A percentile compares a stretch with the other conserved stretches of the same genome.
Evolutionary conservation across 345 rosid species (phyloP).

Genomic region (Rhodomyrtus tomentosa): DNA sequence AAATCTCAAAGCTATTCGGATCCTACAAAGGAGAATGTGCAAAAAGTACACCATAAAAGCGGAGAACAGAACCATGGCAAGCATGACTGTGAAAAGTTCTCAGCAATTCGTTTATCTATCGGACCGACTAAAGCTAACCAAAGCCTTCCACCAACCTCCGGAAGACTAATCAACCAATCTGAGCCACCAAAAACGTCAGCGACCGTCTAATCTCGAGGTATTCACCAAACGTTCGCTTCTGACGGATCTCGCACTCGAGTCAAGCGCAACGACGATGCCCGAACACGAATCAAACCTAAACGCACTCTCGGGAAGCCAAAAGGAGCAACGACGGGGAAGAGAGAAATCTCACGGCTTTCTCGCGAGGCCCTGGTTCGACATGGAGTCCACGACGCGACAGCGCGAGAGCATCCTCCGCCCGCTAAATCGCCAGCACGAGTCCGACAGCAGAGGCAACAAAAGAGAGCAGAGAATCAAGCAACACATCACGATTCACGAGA

Average conservation of each 20-base stretch:
- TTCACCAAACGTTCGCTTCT: neutral
- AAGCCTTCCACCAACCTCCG: neutral
- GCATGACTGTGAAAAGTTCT: neutral
- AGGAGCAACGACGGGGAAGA: neutral
- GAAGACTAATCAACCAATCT: neutral
- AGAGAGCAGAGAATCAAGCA: neutral
- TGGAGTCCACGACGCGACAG: constrained; percentile 59
- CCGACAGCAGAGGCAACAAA: neutral
- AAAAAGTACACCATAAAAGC: neutral
- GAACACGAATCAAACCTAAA: neutral
- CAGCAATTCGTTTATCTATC: neutral
- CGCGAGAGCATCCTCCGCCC: constrained; percentile 25
- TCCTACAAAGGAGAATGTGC: neutral
- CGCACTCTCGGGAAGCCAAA: neutral
- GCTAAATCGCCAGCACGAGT: constrained; percentile 5
- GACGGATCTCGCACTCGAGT: neutral
- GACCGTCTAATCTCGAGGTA: neutral
- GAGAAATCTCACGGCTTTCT: constrained; percentile 65
- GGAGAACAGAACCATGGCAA: neutral
- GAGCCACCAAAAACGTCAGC: neutral
- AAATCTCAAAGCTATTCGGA: neutral
- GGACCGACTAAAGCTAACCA: neutral
- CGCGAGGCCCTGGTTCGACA: constrained; percentile 75
- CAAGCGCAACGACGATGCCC: neutral
- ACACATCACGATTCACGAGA: neutral